These are phyloP conservation scores for Fusarium keratoplasticum DNA, from an alignment of 2,329 filamentous ascomycete genomes.

Conservation along the genomic window DNA sequence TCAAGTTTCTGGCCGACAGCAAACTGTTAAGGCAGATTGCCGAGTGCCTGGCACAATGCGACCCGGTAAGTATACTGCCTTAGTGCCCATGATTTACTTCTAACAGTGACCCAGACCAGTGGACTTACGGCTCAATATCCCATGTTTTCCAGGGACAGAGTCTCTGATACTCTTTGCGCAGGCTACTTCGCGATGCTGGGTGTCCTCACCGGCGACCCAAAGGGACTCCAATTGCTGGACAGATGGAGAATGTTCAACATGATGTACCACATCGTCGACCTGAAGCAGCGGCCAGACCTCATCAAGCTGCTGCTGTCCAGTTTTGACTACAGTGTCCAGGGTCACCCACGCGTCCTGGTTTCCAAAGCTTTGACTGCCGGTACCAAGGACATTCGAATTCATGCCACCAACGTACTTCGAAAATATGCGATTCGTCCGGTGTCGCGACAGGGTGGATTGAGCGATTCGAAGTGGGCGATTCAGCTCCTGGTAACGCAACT, in stretches of 20 bases:
- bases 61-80: slow-evolving; percentile 68
- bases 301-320: slow-evolving; percentile 89
- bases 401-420: slow-evolving; percentile 85
- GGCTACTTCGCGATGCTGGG: slow-evolving; percentile 97
- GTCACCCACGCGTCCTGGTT: slow-evolving; percentile 90
- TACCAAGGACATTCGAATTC: slow-evolving; percentile 90
- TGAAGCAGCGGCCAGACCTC: slow-evolving; percentile 90
- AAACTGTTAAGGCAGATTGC: slow-evolving; percentile 94
- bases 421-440: slow-evolving; percentile 78
- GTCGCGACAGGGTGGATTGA: slow-evolving; percentile 55
- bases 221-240: slow-evolving; percentile 90
- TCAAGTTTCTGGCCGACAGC: slow-evolving; percentile 87
- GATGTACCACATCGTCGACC: slow-evolving; percentile 98
- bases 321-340: slow-evolving; percentile 90
- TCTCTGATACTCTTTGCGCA: slow-evolving; percentile 87
- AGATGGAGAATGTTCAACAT: slow-evolving; percentile 99
- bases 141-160: slow-evolving; percentile 86
- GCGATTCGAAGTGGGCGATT: slow-evolving; percentile 94
- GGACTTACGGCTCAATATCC: slow-evolving; percentile 84
- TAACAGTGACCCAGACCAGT: slow-evolving; percentile 63
- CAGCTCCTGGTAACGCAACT: slow-evolving; percentile 96
- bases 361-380: slow-evolving; percentile 94
- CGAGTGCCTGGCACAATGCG: slow-evolving; percentile 94
- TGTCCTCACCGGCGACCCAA: slow-evolving; percentile 82
- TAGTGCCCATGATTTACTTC: background rate